These are phyloP conservation scores for Colletotrichum sidae DNA, from an alignment of 2,329 filamentous ascomycete genomes.

Conservation along the genomic window DNA sequence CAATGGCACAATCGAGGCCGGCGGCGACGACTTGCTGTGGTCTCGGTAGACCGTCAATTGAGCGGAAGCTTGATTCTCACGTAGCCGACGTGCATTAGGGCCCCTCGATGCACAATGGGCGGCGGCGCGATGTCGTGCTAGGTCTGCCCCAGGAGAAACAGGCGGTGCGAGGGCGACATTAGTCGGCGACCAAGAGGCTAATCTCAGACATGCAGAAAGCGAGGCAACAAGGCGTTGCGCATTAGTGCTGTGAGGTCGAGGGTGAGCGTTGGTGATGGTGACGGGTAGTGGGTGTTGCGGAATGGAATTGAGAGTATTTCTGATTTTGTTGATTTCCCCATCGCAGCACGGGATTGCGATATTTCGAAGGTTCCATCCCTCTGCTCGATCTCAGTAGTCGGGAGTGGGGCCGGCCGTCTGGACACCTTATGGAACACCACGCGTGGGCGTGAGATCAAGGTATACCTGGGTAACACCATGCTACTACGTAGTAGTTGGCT, in stretches of 20 bases:
- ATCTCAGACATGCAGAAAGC: conserved; percentile 28
- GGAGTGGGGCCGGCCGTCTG: conserved; percentile 22
- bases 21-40: background rate
- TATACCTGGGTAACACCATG: too few species aligned
- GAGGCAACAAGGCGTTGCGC: conserved; percentile 17
- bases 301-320: background rate
- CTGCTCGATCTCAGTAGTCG: conserved; percentile 1
- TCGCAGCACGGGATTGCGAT: conserved; percentile 34
- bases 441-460: too few species aligned
- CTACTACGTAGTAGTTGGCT: too few species aligned
- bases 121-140: conserved; percentile 13
- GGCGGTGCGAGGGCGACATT: conserved; percentile 22
- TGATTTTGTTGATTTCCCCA: conserved; percentile 29
- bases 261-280: background rate
- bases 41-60: background rate
- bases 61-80: conserved; percentile 13
- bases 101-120: conserved; percentile 11
- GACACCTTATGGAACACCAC: background rate
- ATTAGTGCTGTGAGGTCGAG: conserved; percentile 3
- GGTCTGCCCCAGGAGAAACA: conserved; percentile 13
- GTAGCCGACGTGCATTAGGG: conserved; percentile 28
- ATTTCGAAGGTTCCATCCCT: conserved; percentile 12
- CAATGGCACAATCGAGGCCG: conserved; percentile 21
- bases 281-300: too few species aligned
- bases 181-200: conserved; percentile 17